Percentiles rank a stretch among this genome's conserved stretches.
Evolutionary conservation across 176 grass and related monocot genomes (phyloP).

Genomic region (Oryza officinalis): DNA sequence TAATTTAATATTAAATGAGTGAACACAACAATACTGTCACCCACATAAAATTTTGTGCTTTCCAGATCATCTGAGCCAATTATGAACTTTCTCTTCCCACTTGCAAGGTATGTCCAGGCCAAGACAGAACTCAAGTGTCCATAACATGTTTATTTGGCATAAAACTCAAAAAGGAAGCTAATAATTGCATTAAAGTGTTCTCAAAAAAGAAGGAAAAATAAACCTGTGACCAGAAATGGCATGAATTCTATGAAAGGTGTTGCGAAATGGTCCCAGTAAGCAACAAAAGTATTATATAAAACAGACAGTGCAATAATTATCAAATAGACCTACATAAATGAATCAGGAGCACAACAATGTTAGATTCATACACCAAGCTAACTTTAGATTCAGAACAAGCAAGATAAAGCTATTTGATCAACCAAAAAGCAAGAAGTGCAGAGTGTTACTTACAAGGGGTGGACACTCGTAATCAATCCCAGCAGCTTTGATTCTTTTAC

Average conservation of each 20-base stretch:
- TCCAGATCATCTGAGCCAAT: background rate
- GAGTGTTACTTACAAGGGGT: constrained; percentile 65
- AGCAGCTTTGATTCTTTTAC: constrained; percentile 77
- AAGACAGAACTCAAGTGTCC: background rate
- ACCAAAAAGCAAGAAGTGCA: background rate
- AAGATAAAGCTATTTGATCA: constrained; percentile 2
- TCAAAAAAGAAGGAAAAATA: background rate
- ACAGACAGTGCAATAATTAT: background rate
- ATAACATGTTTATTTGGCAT: background rate
- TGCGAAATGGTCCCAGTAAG: background rate
- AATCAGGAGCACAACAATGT: background rate
- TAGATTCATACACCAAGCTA: background rate
- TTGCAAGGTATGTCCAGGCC: background rate
- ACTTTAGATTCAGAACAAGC: background rate
- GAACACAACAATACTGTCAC: background rate
- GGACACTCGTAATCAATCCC: constrained; percentile 88
- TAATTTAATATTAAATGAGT: background rate
- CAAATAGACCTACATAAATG: background rate
- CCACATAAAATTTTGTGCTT: background rate
- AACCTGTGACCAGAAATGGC: background rate
- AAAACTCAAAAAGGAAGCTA: background rate
- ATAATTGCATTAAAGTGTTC: background rate
- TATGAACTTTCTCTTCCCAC: background rate
- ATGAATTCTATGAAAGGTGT: background rate
- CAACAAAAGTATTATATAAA: background rate